These are phyloP conservation scores for Emmonsia crescens DNA, from an alignment of 2,329 filamentous ascomycete genomes.

Conservation along the genomic window DNA sequence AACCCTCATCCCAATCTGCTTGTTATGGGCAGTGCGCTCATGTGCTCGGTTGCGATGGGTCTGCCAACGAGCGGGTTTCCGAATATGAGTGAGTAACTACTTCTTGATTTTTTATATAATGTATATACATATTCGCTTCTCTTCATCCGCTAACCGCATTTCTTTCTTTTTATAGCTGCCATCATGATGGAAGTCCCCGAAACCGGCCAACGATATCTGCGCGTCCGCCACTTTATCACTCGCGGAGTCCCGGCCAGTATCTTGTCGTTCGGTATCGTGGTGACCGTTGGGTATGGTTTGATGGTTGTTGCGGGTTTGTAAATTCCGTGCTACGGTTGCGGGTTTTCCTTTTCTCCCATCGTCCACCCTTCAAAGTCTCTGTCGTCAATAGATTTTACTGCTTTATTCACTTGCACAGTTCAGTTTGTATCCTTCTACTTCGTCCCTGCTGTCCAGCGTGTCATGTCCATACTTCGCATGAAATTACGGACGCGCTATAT, in stretches of 20 bases:
- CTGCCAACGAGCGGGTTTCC: slow-evolving; percentile 93
- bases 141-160: slow-evolving; percentile 8
- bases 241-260: slow-evolving; percentile 82
- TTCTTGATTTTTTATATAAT: slow-evolving; percentile 5
- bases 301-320: slow-evolving; percentile 67
- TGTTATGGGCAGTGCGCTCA: slow-evolving; percentile 89
- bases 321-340: background rate
- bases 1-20: slow-evolving; percentile 87
- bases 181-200: slow-evolving; percentile 98
- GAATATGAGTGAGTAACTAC: slow-evolving; percentile 81
- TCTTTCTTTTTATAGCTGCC: slow-evolving; percentile 50
- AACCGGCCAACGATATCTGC: slow-evolving; percentile 81
- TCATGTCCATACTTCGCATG: no score
- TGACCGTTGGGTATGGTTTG: slow-evolving; percentile 81
- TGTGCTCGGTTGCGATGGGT: slow-evolving; percentile 97
- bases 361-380: background rate
- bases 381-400: background rate
- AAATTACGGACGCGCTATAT: background rate
- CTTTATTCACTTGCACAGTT: background rate
- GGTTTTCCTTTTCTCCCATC: no score
- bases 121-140: background rate
- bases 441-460: no score
- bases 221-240: slow-evolving; percentile 89
- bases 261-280: slow-evolving; percentile 67
- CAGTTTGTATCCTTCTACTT: background rate